Conservation (phyloP, 352 stramenopile species). For the Phytophthora cactorum region DNA sequence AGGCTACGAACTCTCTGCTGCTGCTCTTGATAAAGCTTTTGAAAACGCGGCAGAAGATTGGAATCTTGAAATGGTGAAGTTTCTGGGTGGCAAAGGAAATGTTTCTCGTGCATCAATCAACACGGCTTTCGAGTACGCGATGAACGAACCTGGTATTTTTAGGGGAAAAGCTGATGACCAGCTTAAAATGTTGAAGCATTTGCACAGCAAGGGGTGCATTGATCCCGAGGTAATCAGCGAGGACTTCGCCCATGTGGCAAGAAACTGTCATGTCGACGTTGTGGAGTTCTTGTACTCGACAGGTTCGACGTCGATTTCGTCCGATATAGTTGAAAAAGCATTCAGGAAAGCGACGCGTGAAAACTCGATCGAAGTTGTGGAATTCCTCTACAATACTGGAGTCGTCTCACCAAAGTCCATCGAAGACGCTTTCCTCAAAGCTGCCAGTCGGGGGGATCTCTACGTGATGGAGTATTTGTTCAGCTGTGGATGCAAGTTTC, state of each 20-base stretch:
- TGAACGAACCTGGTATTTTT: neutral
- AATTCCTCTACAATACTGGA: slow-evolving; percentile 6
- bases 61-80: neutral
- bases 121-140: neutral
- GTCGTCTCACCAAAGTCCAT: neutral
- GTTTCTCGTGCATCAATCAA: neutral
- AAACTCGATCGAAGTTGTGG: slow-evolving; percentile 6
- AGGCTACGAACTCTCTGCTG: neutral
- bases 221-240: neutral
- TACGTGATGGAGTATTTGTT: slow-evolving; percentile 14
- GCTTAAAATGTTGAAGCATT: neutral
- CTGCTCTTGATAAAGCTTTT: neutral
- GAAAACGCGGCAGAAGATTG: neutral
- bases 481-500: neutral
- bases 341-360: neutral
- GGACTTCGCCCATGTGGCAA: neutral
- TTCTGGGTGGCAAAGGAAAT: neutral
- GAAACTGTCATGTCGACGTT: neutral
- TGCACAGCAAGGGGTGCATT: neutral
- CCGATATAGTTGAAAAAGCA: neutral
- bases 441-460: slow-evolving; percentile 1
- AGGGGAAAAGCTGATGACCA: neutral
- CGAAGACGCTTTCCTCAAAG: slow-evolving; percentile 2
- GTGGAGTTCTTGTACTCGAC: neutral
- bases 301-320: neutral